Percentiles rank a stretch among this genome's conserved stretches.
Evolutionary conservation across 495 filamentous ascomycete genomes (phyloP).

Genomic region (Xylaria cubensis): DNA sequence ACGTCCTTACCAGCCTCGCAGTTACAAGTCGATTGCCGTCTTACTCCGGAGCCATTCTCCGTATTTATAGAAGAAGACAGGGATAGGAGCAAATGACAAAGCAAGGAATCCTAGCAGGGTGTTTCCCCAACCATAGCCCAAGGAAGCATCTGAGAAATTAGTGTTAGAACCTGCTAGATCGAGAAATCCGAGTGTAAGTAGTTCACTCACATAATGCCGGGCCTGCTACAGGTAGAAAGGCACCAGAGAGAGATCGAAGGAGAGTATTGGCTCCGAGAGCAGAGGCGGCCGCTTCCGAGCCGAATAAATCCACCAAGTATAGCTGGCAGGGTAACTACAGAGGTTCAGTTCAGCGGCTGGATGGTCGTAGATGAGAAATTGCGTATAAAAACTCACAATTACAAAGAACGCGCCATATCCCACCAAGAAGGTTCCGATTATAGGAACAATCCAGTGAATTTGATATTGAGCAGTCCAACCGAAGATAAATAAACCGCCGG

Average conservation of each 20-base stretch:
- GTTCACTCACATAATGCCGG: conserved; percentile 41
- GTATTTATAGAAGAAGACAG: conserved; percentile 52
- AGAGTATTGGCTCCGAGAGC: conserved; percentile 61
- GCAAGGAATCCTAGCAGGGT: conserved; percentile 48
- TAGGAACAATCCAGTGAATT: conserved; percentile 56
- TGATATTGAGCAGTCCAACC: conserved; percentile 50
- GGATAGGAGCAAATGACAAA: conserved; percentile 43
- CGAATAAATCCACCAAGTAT: conserved; percentile 67
- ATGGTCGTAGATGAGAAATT: neutral
- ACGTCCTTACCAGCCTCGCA: neutral
- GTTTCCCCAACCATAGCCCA: conserved; percentile 59
- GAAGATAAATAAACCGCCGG: conserved; percentile 57
- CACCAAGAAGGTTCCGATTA: conserved; percentile 52
- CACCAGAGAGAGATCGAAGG: conserved; percentile 58
- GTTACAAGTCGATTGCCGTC: neutral
- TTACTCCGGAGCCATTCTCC: conserved; percentile 35
- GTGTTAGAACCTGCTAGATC: neutral
- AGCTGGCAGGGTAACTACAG: conserved; percentile 51
- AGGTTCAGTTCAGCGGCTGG: neutral
- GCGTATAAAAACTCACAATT: conserved; percentile 30
- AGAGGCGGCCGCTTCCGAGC: conserved; percentile 61
- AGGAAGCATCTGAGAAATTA: conserved; percentile 27
- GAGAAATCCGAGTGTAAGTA: neutral
- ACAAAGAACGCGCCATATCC: conserved; percentile 54
- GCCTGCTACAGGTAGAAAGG: conserved; percentile 58